Percentiles rank a stretch among this genome's conserved stretches.
These are phyloP conservation scores for Massariosphaeria phaeospora DNA, from an alignment of 495 filamentous ascomycete genomes.

Conservation along the genomic window DNA sequence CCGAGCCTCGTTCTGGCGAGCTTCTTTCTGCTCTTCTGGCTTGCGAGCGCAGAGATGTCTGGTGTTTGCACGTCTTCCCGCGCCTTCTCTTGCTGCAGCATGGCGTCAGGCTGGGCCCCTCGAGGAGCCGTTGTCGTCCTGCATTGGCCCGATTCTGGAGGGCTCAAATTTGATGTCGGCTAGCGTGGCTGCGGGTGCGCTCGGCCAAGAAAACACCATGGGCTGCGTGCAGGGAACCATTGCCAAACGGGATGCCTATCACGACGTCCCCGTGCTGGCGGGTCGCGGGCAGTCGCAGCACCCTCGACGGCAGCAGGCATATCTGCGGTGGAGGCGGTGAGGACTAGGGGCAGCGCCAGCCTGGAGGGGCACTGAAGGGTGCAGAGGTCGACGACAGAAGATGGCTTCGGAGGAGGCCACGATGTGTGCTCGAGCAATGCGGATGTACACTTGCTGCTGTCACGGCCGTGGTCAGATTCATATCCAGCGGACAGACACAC, in stretches of 20 bases:
- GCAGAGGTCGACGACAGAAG: not conserved
- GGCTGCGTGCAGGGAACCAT: not conserved
- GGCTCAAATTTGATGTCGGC: conserved; percentile 16
- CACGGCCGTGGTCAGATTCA: not conserved
- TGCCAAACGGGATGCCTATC: not conserved
- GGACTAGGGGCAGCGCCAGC: not conserved
- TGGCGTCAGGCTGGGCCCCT: conserved; percentile 1
- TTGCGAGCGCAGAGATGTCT: too few species aligned
- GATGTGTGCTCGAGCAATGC: not conserved
- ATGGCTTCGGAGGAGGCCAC: not conserved
- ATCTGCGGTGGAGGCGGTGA: too few species aligned
- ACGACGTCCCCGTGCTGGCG: not conserved
- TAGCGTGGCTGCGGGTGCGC: conserved; percentile 10
- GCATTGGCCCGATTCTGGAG: conserved; percentile 11
- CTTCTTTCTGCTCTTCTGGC: too few species aligned
- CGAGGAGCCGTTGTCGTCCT: not conserved
- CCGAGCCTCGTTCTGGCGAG: too few species aligned
- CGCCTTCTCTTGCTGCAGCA: not conserved
- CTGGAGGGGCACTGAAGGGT: not conserved
- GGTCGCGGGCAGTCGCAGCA: not conserved
- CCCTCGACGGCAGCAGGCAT: too few species aligned
- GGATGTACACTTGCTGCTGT: not conserved
- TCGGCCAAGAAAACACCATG: not conserved
- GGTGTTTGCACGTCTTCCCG: too few species aligned
- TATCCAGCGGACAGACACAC: not conserved